phyloP scores from a whole-genome alignment of 345 rosid genomes.

The Melaleuca alternifolia region DNA sequence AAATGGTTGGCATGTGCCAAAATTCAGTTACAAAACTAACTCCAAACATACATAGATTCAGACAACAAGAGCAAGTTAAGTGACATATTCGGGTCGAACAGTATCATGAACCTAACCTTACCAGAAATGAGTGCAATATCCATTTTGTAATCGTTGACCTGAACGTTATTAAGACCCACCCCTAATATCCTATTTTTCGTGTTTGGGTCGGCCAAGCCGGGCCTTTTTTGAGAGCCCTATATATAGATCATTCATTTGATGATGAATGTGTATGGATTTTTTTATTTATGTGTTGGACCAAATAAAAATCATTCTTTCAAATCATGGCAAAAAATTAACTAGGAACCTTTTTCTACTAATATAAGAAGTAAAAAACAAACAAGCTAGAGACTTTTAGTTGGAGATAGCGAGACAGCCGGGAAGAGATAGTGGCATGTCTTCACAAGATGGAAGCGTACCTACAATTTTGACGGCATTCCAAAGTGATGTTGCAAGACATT shows the following conservation, averaged over 20 bases:
- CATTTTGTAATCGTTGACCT: no score
- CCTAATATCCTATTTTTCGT: no score
- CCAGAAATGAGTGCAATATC: no score
- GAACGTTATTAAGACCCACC: no score
- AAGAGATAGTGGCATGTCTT: not conserved
- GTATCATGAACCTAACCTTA: no score
- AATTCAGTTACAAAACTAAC: not conserved
- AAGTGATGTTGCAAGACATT: not conserved
- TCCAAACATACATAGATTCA: fast-evolving
- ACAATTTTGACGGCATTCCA: not conserved
- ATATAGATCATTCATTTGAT: not conserved
- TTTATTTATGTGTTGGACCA: fast-evolving
- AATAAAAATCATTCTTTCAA: not conserved
- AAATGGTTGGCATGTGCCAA: not conserved
- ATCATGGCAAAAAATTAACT: not conserved
- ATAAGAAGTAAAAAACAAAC: not conserved
- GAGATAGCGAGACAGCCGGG: not conserved
- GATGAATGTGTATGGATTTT: not conserved
- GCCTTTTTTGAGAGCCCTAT: no score
- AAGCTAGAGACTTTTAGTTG: not conserved
- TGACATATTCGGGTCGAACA: no score
- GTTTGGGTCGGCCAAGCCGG: no score
- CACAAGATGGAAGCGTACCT: not conserved
- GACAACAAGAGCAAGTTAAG: no score
- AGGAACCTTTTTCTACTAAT: not conserved